Evolutionary conservation across 208 protist genomes (phyloP).

Genomic region (Acanthamoeba royreba): DNA sequence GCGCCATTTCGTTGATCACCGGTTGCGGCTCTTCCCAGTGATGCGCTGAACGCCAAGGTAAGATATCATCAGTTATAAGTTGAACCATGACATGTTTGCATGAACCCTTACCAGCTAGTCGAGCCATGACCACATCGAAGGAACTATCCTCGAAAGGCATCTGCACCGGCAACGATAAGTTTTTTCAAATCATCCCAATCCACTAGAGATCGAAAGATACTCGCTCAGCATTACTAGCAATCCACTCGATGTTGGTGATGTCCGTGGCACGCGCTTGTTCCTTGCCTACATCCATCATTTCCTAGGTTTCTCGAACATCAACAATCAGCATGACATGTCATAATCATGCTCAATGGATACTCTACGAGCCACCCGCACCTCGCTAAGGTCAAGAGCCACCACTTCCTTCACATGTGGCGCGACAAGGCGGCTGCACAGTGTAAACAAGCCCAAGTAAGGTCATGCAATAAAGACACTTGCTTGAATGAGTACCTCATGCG

Average conservation of each 20-base stretch:
- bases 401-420: background rate
- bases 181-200: background rate
- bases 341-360: background rate
- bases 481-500: background rate
- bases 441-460: background rate
- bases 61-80: background rate
- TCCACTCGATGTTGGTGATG: background rate
- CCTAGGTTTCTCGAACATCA: background rate
- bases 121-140: background rate
- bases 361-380: background rate
- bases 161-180: background rate
- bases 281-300: background rate
- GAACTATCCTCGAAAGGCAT: background rate
- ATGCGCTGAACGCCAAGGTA: background rate
- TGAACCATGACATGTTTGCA: background rate
- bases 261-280: background rate
- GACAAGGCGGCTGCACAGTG: background rate
- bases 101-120: background rate
- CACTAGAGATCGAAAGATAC: background rate
- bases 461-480: background rate
- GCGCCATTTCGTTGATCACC: background rate
- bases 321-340: background rate
- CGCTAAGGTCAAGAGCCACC: background rate
- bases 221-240: background rate
- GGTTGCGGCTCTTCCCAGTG: background rate